These are phyloP conservation scores for Daldinia loculata DNA, from an alignment of 495 filamentous ascomycete genomes.

Conservation along the genomic window DNA sequence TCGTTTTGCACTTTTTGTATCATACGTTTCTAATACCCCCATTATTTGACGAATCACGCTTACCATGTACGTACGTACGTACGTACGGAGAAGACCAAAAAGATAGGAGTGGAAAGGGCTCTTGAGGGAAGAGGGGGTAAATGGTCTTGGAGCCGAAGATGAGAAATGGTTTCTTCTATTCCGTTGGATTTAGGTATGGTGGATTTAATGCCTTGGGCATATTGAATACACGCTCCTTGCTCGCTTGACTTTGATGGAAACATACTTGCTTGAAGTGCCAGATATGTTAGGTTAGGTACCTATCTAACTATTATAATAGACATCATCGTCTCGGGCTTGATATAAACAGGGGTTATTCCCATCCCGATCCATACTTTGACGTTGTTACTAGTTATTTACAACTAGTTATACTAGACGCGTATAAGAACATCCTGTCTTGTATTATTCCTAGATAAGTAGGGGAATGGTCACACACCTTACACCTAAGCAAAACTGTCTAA, in stretches of 20 bases:
- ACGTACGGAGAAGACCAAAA: slow-evolving; percentile 9
- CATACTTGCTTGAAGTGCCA: not conserved
- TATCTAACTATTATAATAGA: too few species aligned
- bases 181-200: not conserved
- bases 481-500: too few species aligned
- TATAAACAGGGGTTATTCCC: too few species aligned
- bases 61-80: slow-evolving; percentile 6
- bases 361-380: too few species aligned
- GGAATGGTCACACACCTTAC: too few species aligned
- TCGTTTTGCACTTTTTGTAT: slow-evolving; percentile 13
- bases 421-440: too few species aligned
- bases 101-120: slow-evolving; percentile 9
- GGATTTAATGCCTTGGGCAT: not conserved
- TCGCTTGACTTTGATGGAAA: not conserved
- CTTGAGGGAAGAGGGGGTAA: not conserved
- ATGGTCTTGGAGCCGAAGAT: not conserved
- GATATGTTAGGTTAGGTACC: too few species aligned
- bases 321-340: too few species aligned
- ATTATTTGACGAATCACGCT: slow-evolving; percentile 14
- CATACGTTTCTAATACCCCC: slow-evolving; percentile 35
- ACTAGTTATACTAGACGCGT: too few species aligned
- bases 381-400: too few species aligned
- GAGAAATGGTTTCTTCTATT: not conserved
- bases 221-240: slow-evolving; percentile 3
- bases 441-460: too few species aligned